Base-by-base conservation (phyloP, 2,329 filamentous ascomycete species). In the Ophiostoma ulmi region DNA sequence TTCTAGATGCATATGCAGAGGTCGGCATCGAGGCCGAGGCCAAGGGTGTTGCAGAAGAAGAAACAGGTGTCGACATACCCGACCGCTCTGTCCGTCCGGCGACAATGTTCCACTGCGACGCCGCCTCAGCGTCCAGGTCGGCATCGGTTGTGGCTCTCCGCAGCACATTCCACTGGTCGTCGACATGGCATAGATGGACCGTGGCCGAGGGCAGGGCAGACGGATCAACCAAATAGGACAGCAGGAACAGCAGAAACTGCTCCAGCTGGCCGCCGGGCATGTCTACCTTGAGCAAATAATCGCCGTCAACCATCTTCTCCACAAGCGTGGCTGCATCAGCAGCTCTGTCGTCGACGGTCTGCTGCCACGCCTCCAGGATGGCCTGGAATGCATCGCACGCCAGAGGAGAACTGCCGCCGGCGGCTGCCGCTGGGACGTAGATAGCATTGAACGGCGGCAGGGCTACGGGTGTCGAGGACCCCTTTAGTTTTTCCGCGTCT, bases 281-380 rank as follows among this genome's bases (percentile, higher is more conserved):
- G 20, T 39, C 35, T 7, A 70, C 48, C 3, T n/a, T 8, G 8
- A 70, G 17, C 6, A 72, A 11, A n/a, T 64, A 31, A 13, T 65
- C 52, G 38, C 71, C 69, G 22, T 48, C 35, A 3, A 65, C 6
- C 13, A 7, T 17, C 20, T 55, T 20, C 41, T 65, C 35, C 5
- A 7, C 10, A 8, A 65, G 69, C 17, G 26, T 20, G n/a, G 68
- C 68, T 8, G 6, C 8, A 20, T 58, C 39, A n/a, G 10, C 55
- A 35, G 48, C 48, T 11, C 26, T 13, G 17, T 58, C 44, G 31
- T 35, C 20, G 36, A 44, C 5, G 17, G 63, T 67, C 31, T 69
- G 70, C 63, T 71, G 70, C 70, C 70, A 72, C 41, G 71, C 71
- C 20, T 68, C 71, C 20, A 70, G 55, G 38, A 72, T 68, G n/a